Evolutionary conservation across 805 yeast genomes (phyloP).

Genomic region (Metschnikowia orientalis): DNA sequence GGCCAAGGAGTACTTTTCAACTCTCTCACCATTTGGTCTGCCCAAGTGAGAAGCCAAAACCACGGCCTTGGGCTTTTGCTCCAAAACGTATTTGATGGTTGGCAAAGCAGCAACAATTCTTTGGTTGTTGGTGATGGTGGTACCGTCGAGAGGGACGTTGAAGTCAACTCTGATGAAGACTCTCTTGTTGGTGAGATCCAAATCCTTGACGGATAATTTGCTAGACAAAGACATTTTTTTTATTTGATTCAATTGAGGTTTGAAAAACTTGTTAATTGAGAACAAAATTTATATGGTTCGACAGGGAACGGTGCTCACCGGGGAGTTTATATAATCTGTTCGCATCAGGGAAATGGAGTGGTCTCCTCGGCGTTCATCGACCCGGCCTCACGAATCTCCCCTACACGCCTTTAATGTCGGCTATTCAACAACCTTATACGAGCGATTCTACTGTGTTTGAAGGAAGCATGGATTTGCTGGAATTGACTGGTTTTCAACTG

Average conservation of each 20-base stretch:
- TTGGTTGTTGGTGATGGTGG: constrained; percentile 97
- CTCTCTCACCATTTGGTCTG: constrained; percentile 95
- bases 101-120: constrained; percentile 99
- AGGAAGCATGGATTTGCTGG: too few relatives aligned
- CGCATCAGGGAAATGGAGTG: too few relatives aligned
- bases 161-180: constrained; percentile 98
- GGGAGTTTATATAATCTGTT: constrained; percentile 5
- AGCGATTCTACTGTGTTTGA: too few relatives aligned
- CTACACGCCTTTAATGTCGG: too few relatives aligned
- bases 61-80: constrained; percentile 85
- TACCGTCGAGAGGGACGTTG: constrained; percentile 93
- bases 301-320: constrained; percentile 2
- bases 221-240: constrained; percentile 79
- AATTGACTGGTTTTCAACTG: too few relatives aligned
- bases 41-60: constrained; percentile 97
- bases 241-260: constrained; percentile 10
- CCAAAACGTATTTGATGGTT: constrained; percentile 91
- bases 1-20: constrained; percentile 81
- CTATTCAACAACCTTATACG: too few relatives aligned
- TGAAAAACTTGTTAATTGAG: constrained; percentile 3
- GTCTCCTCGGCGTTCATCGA: constrained; percentile 6
- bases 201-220: constrained; percentile 90
- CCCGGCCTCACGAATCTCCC: too few relatives aligned
- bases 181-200: constrained; percentile 82
- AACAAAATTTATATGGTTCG: constrained; percentile 3